phyloP scores from a whole-genome alignment of 805 yeast species.

The Candida oleophila region DNA sequence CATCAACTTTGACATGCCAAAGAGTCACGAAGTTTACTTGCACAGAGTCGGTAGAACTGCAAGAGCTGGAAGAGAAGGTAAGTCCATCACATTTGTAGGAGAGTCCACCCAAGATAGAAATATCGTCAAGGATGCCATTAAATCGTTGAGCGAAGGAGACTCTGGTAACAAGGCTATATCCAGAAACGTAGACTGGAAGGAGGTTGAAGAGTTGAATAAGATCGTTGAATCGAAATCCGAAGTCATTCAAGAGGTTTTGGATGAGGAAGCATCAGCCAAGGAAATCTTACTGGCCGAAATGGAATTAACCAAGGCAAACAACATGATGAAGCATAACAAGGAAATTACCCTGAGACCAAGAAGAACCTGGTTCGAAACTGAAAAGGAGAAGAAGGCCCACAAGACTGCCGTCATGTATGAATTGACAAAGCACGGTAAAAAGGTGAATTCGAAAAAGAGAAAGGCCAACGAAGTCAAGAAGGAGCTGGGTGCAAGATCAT shows the following conservation, averaged over 20 bases:
- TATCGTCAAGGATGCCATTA: slow-evolving; percentile 89
- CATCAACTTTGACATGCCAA: slow-evolving; percentile 94
- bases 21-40: slow-evolving; percentile 82
- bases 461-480: slow-evolving; percentile 62
- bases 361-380: slow-evolving; percentile 92
- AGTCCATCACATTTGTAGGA: slow-evolving; percentile 90
- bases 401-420: slow-evolving; percentile 35
- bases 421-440: slow-evolving; percentile 50
- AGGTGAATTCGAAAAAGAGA: slow-evolving; percentile 66
- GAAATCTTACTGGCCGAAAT: slow-evolving; percentile 86
- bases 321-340: slow-evolving; percentile 70
- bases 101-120: slow-evolving; percentile 83
- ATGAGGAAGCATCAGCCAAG: slow-evolving; percentile 87
- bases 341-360: slow-evolving; percentile 90
- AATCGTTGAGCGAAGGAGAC: slow-evolving; percentile 47
- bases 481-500: slow-evolving; percentile 54
- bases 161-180: slow-evolving; percentile 66
- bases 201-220: slow-evolving; percentile 66
- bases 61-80: slow-evolving; percentile 97
- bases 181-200: slow-evolving; percentile 86
- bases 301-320: slow-evolving; percentile 84
- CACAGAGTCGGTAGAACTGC: slow-evolving; percentile 99
- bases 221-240: slow-evolving; percentile 59
- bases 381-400: slow-evolving; percentile 49
- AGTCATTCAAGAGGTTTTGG: slow-evolving; percentile 71